Percentiles rank a stretch among this genome's conserved stretches.
Evolutionary conservation across 176 grass and related monocot species (phyloP).

Genomic region (Triticum urartu): DNA sequence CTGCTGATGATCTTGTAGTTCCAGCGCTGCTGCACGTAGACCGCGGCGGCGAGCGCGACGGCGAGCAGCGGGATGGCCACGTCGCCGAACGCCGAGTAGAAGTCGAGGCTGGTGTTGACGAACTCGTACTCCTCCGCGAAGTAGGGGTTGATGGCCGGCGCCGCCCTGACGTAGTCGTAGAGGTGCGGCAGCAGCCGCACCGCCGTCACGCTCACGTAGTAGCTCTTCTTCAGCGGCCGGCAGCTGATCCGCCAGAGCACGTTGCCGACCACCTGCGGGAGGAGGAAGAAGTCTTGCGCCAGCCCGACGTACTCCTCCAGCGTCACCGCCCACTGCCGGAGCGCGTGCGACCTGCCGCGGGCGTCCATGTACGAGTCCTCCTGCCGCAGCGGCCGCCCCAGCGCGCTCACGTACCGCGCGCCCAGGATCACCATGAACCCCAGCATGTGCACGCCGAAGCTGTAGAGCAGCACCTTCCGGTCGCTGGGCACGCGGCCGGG

Average conservation of each 20-base stretch:
- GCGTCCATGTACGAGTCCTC: conserved; percentile 62
- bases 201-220: conserved; percentile 70
- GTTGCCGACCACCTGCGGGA: conserved; percentile 81
- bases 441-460: conserved; percentile 43
- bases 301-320: conserved; percentile 82
- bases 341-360: conserved; percentile 60
- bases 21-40: conserved; percentile 88
- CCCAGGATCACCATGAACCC: conserved; percentile 60
- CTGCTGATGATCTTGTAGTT: conserved; percentile 80
- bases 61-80: conserved; percentile 71
- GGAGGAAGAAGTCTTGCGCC: conserved; percentile 78
- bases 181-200: conserved; percentile 81
- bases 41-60: conserved; percentile 40
- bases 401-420: conserved; percentile 53
- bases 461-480: conserved; percentile 50
- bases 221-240: conserved; percentile 70
- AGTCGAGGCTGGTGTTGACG: conserved; percentile 84
- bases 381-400: conserved; percentile 43
- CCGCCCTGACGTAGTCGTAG: conserved; percentile 74
- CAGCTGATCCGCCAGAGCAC: conserved; percentile 81
- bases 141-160: conserved; percentile 84
- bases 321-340: conserved; percentile 76
- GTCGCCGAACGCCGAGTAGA: conserved; percentile 85
- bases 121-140: conserved; percentile 88
- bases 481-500: conserved; percentile 76